Base-by-base conservation (phyloP, 345 rosid species). In the Linum lewisii region DNA sequence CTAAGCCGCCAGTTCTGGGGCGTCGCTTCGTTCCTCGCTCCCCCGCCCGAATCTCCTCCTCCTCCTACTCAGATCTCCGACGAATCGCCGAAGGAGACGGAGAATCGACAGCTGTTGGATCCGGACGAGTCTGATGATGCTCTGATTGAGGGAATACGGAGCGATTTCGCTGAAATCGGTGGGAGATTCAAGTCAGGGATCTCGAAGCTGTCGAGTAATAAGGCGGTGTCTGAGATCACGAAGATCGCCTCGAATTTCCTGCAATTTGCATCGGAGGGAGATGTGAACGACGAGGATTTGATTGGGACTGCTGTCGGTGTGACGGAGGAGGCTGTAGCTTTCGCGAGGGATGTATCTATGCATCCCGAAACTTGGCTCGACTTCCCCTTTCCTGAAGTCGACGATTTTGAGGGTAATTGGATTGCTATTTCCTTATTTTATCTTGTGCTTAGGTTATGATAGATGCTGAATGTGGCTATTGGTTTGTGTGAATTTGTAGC, bases 361-460 rank as follows among this genome's bases (percentile, higher is more conserved):
- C 95, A 93, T 84, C 96, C 96, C 0, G 88, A 81, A 74, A 89
- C 99, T 63, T 93, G 99, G 99, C 70, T 90, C 1, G 88, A 87
- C 74, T 93, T 93, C 63, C 97, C 96, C 22, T 65, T 87, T 7
- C 83, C 81, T 7, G 85, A 83, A 6, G 76, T 76, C 50, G 84
- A 77, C 25, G 83, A 76, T 60, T 89, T 82, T 60, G 92, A 87
- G 63, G 97, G 97, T 87, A 72, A 42, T 29, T 29, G 5, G 34
- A 42, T 42, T 42, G 47, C 20, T 52, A 10, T 11, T 29, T 11
- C 24, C 2, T 52, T 52, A 10, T 15, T n/a, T 19, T 3, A 52
- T 13, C 20, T n/a, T 52, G 25, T 6, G 20, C 5, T n/a, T 21
- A 9, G 9, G 24, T 52, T 52, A 10, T 52, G 15, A 11, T 19